Evolutionary conservation across 306 rosid genomes (phyloP).

Genomic region (Prunus dulcis): DNA sequence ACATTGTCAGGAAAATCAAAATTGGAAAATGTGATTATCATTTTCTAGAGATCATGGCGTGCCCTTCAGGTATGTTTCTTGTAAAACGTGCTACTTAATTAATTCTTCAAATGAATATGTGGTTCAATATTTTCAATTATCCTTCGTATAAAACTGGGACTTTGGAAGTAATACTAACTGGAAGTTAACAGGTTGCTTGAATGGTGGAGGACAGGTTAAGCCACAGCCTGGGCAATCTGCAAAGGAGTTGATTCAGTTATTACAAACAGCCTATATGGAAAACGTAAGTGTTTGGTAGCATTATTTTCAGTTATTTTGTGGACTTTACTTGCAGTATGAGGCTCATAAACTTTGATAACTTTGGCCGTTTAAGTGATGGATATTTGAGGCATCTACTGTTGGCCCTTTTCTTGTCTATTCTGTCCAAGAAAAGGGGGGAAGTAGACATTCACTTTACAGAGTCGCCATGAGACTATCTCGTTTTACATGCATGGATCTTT

Average conservation of each 20-base stretch:
- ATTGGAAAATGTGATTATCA: slow-evolving; percentile 76
- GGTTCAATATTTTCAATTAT: background rate
- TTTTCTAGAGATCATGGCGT: slow-evolving; percentile 94
- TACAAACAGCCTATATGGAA: slow-evolving; percentile 71
- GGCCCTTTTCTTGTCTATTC: too few species aligned
- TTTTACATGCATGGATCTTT: background rate
- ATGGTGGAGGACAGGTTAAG: slow-evolving; percentile 96
- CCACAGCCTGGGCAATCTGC: slow-evolving; percentile 74
- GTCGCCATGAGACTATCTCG: too few species aligned
- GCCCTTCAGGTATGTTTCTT: slow-evolving; percentile 76
- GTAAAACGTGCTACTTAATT: background rate
- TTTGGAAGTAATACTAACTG: background rate
- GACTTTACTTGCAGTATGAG: background rate
- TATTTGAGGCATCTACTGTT: background rate
- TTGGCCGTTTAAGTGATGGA: background rate
- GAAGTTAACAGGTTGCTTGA: slow-evolving; percentile 73
- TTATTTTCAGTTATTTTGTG: background rate
- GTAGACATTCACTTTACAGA: too few species aligned
- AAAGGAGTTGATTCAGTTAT: slow-evolving; percentile 59
- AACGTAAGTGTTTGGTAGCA: slow-evolving; percentile 47
- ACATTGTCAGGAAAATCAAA: slow-evolving; percentile 74
- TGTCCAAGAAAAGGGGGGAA: too few species aligned
- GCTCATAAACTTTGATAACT: background rate
- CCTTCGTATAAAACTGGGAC: background rate
- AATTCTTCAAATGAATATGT: background rate